Conservation (phyloP, 1,284 basidiomycete species). For the Pseudozyma hubeiensis region DNA sequence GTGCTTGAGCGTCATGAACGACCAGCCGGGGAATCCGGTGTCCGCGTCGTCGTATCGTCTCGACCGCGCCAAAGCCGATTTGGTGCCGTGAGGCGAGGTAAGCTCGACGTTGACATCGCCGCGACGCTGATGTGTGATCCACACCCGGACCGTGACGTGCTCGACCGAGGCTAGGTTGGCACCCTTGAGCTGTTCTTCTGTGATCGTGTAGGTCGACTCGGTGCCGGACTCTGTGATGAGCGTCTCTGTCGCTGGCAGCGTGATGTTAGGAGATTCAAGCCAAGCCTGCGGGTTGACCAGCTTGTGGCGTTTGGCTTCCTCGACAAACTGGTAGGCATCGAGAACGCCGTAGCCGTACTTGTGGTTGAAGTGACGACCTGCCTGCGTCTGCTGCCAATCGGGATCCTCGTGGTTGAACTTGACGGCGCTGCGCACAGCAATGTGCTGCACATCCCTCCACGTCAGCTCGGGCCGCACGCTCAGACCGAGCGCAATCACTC, state of each 20-base stretch:
- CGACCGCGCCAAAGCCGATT: constrained; percentile 82
- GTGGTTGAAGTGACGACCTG: constrained; percentile 88
- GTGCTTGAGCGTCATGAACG: constrained; percentile 97
- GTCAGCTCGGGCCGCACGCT: constrained; percentile 80
- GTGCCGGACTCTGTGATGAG: constrained; percentile 78
- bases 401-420: constrained; percentile 88
- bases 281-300: constrained; percentile 95
- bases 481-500: constrained; percentile 64
- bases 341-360: constrained; percentile 96
- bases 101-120: constrained; percentile 95
- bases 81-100: constrained; percentile 85
- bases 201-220: constrained; percentile 77
- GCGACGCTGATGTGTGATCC: constrained; percentile 86
- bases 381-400: constrained; percentile 89
- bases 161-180: constrained; percentile 89
- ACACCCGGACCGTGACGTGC: constrained; percentile 91
- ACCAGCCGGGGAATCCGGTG: constrained; percentile 90
- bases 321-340: constrained; percentile 85
- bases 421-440: constrained; percentile 83
- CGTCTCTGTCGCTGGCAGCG: constrained; percentile 45
- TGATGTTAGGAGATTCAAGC: constrained; percentile 68
- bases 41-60: constrained; percentile 78
- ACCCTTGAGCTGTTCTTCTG: constrained; percentile 77
- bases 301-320: constrained; percentile 83
- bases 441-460: constrained; percentile 96